Evolutionary conservation across 257 asterid genomes (phyloP), one percentile per base, ranked within the genome.

Genomic region (Solanum rostratum): DNA sequence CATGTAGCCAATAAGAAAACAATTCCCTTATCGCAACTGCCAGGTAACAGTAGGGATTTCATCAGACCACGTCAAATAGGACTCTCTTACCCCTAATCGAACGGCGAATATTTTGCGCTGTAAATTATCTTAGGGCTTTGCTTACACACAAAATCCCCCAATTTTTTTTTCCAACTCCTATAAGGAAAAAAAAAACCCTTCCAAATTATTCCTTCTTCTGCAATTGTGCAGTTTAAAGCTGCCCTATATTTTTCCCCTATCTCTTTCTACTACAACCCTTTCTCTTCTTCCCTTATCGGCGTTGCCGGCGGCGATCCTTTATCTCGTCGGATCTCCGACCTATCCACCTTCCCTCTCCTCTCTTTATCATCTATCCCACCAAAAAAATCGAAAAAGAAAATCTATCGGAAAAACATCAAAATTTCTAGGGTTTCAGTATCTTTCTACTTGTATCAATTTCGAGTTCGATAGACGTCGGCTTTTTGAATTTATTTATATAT

Each of bases 311-410:
- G 91, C 87, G 87, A 83, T 83, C 79, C 55, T n/a, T 71, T 80
- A 39, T 46, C 53, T 50, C 69, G 87, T 89, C 90, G 91, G 91
- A 86, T 86, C 85, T 88, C 91, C 91, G 91, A 86, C 90, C 82
- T 30, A 63, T 85, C 87, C 86, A 30, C 85, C 91, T 90, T 90
- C 92, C 91, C 92, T 90, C 92, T 90, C 92, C 92, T 90, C 91
- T 84, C 85, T 54, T 78, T 84, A 41, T 87, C 59, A 27, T 69
- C 71, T n/a, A 83, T 66, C 85, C 68, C 37, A 27, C 24, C 41
- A 29, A 76, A 85, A 87, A 84, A 43, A 30, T 45, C 84, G 86
- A 88, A 91, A 85, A 39, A 82, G 84, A 88, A 89, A 88, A 85
- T 87, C 86, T 78, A 57, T 63, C 30, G 74, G 69, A 63, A 84